Evolutionary conservation across 2,329 filamentous ascomycete genomes (phyloP), one percentile per base, ranked within the genome.

Genomic region (Neurospora sp.): DNA sequence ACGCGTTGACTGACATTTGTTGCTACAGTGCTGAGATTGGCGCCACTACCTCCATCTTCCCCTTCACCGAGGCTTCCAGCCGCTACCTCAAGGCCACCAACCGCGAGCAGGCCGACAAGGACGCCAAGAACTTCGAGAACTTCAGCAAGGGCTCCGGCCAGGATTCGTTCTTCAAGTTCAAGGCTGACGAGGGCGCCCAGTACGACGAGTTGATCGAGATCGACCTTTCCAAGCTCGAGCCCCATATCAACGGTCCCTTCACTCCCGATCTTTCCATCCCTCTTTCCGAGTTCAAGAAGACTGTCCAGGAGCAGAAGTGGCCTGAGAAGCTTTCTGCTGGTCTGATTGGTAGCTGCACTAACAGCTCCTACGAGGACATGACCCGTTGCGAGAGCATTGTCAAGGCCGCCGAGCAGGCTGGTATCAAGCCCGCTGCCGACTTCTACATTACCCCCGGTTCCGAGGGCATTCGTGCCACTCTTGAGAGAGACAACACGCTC

Each of bases 301-400:
- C 91, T 1, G 93, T 97, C 28, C 86, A 91, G 80, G 86, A 91
- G 76, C 93, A 97, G 80, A 84, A 91, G 68, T 99, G 96, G 96
- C 96, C 96, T 2, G 88, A 92, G 78, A 93, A 90, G 73, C 91
- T 99, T 72, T 96, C 93, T 13, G 95, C 96, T 36, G 94, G 94
- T 68, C 86, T 99, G 69, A 99, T 99, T 78, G 96, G 96, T 72
- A 97, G 93, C 83, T 99, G 96, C 85, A 99, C 96, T 68, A 99
- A 99, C 86, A 97, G 93, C 80, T 98, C 96, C 2, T 99, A 98
- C 80, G 91, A 97, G 82, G 96, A 99, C 79, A 99, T 99, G 96
- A 96, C 94, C 42, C 91, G 95, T 72, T 93, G 94, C 15, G 95
- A 97, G 82, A 89, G 93, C 78, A 88, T 99, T 70, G 93, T 98